These are phyloP conservation scores for Grosmannia serpens DNA, from an alignment of 2,329 filamentous ascomycete genomes.

Conservation along the genomic window DNA sequence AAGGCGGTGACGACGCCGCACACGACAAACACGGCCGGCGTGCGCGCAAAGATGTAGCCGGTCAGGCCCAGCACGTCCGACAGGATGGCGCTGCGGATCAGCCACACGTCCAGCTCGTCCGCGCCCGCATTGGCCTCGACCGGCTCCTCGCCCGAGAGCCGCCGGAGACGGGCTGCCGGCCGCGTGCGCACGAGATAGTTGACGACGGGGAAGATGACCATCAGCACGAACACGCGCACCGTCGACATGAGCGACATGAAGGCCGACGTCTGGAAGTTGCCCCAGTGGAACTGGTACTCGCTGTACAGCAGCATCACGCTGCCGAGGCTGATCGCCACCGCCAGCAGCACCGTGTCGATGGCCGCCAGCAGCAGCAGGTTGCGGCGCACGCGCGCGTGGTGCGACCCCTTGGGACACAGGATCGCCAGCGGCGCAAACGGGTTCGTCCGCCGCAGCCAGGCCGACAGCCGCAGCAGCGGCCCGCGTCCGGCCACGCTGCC, in stretches of 20 bases:
- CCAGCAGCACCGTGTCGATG: conserved; percentile 73
- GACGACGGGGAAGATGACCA: conserved; percentile 63
- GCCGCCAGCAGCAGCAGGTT: conserved; percentile 75
- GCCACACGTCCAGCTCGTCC: conserved; percentile 63
- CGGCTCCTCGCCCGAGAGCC: conserved; percentile 24
- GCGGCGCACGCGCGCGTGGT: conserved; percentile 51
- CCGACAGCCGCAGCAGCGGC: neutral
- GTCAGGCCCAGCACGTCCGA: conserved; percentile 67
- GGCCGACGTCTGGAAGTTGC: conserved; percentile 63
- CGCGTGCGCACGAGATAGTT: conserved; percentile 61
- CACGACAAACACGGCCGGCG: conserved; percentile 52
- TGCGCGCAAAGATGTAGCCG: conserved; percentile 59
- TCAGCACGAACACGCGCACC: conserved; percentile 62
- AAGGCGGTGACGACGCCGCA: conserved; percentile 64
- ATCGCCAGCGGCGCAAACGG: conserved; percentile 68
- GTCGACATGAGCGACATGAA: conserved; percentile 74
- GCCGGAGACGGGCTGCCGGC: conserved; percentile 31
- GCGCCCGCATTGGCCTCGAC: conserved; percentile 52
- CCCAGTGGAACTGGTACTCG: conserved; percentile 71
- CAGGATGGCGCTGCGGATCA: conserved; percentile 63
- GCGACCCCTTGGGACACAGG: conserved; percentile 59
- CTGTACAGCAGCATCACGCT: conserved; percentile 79
- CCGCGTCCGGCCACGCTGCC: neutral
- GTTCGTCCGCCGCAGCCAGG: conserved; percentile 40
- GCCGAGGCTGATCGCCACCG: conserved; percentile 68